phyloP scores from a whole-genome alignment of 495 filamentous ascomycete genomes.

The Penicillium bovifimosum region DNA sequence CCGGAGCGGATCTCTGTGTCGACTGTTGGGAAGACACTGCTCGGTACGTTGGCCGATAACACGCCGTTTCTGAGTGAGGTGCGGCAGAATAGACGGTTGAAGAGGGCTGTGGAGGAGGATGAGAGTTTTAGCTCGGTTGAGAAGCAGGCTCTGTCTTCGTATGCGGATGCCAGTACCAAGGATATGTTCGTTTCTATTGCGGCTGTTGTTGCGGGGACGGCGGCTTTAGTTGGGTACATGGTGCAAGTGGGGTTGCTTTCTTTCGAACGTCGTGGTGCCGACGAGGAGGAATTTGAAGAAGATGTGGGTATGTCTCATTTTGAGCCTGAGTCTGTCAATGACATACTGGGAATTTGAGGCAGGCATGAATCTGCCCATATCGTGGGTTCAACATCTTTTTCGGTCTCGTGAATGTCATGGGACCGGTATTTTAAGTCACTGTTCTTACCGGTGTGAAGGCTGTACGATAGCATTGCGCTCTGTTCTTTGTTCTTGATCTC shows the following conservation, averaged over 20 bases:
- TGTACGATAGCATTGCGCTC: conserved; percentile 8
- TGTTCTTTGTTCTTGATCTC: background rate
- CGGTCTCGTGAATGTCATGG: background rate
- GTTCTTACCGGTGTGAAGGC: background rate
- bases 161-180: conserved; percentile 26
- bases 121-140: conserved; percentile 24
- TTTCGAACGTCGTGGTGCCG: conserved; percentile 1
- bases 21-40: conserved; percentile 34
- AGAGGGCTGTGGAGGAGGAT: conserved; percentile 25
- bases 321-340: conserved; percentile 13
- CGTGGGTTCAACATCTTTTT: background rate
- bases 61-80: conserved; percentile 38
- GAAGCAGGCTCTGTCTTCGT: conserved; percentile 20
- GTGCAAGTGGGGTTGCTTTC: conserved; percentile 30
- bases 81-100: conserved; percentile 32
- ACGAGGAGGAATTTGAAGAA: conserved; percentile 13
- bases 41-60: conserved; percentile 35
- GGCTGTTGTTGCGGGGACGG: conserved; percentile 31
- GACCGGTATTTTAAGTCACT: background rate
- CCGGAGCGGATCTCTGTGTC: conserved; percentile 30
- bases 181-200: conserved; percentile 39
- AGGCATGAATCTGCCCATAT: too few relatives aligned
- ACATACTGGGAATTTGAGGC: conserved; percentile 14
- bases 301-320: background rate
- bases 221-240: conserved; percentile 40